Conservation (phyloP, 2,329 filamentous ascomycete species). For the Lachnellula willkommii region DNA sequence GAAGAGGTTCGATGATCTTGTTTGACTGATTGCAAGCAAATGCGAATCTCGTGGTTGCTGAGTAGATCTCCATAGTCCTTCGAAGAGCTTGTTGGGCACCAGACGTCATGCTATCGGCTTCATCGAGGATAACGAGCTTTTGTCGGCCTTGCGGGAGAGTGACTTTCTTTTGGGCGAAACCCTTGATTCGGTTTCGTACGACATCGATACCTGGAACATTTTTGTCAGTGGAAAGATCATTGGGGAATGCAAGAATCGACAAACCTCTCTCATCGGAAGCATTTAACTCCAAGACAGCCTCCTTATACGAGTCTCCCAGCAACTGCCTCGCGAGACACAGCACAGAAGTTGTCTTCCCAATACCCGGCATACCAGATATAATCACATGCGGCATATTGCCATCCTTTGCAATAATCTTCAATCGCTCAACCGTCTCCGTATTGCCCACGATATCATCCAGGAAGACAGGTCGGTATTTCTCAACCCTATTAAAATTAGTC, state of each 20-base stretch:
- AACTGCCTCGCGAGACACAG: constrained; percentile 88
- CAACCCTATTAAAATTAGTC: constrained; percentile 62
- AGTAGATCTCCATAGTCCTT: constrained; percentile 98
- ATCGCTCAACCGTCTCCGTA: constrained; percentile 90
- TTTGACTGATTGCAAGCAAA: constrained; percentile 99
- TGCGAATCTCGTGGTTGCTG: constrained; percentile 89
- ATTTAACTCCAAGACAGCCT: constrained; percentile 93
- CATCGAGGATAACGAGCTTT: constrained; percentile 95
- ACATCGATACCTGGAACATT: constrained; percentile 74
- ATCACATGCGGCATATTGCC: constrained; percentile 99
- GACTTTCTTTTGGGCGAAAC: constrained; percentile 98
- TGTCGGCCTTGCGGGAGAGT: constrained; percentile 85
- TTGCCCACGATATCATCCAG: constrained; percentile 97
- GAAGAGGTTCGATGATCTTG: constrained; percentile 98
- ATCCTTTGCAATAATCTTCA: constrained; percentile 97
- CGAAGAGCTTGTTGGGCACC: constrained; percentile 93
- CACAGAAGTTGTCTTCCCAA: constrained; percentile 96
- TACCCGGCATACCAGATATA: constrained; percentile 98
- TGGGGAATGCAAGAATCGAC: background rate
- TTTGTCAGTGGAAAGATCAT: constrained; percentile 1
- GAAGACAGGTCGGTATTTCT: constrained; percentile 94
- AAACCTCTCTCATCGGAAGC: constrained; percentile 87
- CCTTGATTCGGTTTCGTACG: constrained; percentile 94
- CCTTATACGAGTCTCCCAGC: constrained; percentile 89
- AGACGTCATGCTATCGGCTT: constrained; percentile 97